These are phyloP conservation scores for Bipolaris bicolor DNA, from an alignment of 2,329 filamentous ascomycete genomes.

Conservation along the genomic window DNA sequence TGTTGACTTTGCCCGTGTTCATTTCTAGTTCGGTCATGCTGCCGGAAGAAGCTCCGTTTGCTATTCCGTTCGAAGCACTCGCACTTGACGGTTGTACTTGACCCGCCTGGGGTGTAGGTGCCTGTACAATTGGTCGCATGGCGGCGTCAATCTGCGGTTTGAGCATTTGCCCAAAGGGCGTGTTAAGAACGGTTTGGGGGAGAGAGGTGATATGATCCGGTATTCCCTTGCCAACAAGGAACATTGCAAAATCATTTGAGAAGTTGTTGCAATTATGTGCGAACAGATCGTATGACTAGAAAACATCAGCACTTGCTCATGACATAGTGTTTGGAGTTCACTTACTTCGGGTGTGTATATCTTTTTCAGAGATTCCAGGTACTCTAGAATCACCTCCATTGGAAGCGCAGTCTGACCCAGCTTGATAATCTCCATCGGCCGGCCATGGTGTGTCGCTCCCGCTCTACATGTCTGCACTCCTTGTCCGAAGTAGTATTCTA, in stretches of 20 bases:
- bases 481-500: conserved; percentile 90
- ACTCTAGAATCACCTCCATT: conserved; percentile 82
- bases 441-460: conserved; percentile 84
- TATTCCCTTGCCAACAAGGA: conserved; percentile 86
- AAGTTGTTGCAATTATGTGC: conserved; percentile 98
- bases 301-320: too few relatives aligned
- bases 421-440: conserved; percentile 75
- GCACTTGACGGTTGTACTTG: conserved; percentile 16
- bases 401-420: conserved; percentile 81
- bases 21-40: conserved; percentile 24
- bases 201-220: conserved; percentile 85
- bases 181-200: conserved; percentile 82
- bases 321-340: not conserved
- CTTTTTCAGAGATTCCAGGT: conserved; percentile 79
- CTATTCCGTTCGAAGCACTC: conserved; percentile 14
- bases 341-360: conserved; percentile 80
- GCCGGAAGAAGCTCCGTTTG: conserved; percentile 5
- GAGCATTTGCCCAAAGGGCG: conserved; percentile 87
- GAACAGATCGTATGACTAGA: conserved; percentile 54
- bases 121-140: conserved; percentile 68
- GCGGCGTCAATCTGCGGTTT: conserved; percentile 74
- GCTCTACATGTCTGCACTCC: conserved; percentile 83
- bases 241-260: conserved; percentile 88
- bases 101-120: conserved; percentile 52
- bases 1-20: conserved; percentile 61